Base-by-base conservation (phyloP, 306 rosid genomes). In the Biancaea sappan region DNA sequence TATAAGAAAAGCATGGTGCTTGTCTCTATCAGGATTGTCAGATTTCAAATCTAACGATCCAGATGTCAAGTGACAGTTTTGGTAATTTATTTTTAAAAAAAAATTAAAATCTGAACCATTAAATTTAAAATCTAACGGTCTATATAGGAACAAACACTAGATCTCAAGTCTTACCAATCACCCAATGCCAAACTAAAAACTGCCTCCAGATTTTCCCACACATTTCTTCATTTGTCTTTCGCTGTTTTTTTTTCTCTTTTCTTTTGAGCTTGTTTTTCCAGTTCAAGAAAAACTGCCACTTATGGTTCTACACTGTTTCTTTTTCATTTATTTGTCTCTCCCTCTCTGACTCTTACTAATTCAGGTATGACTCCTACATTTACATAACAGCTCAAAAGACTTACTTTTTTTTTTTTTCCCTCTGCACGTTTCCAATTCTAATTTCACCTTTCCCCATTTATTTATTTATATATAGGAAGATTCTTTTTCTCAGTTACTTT, bases 361-460 rank as follows among this genome's bases (percentile, higher is more conserved):
- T 34, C 37, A 5, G 4, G 19, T 58, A 35, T 31, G 1, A 29
- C 19, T 26, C 6, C 15, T 19, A 18, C 8, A 19, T 8, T 11
- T 26, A 18, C 24, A 0, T n/a, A 50, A 50, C 56, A 6, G 56
- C 26, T 50, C 25, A 50, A 2, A 50, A 19, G 19, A 18, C n/a
- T n/a, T 0, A 50, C 26, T 50, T 50, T 1, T 18, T 56, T 29
- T 5, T 6, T 57, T 57, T 57, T 57, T 57, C 10, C 66, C 28
- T 18, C 12, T 34, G 66, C 28, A 18, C 66, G 66, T 60, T 60
- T 34, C 46, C 66, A 32, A 60, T 60, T 60, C 28, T 60, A 14
- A 9, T 5, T 34, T 35, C 37, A 19, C 48, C 18, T 37, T 62
- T 62, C 21, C 29, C 68, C n/a, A n/a, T n/a, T n/a, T 19, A n/a